Percentiles rank a stretch among this genome's conserved stretches.
Evolutionary conservation across 2,329 filamentous ascomycete genomes (phyloP).

Genomic region (Diaporthe sp.): DNA sequence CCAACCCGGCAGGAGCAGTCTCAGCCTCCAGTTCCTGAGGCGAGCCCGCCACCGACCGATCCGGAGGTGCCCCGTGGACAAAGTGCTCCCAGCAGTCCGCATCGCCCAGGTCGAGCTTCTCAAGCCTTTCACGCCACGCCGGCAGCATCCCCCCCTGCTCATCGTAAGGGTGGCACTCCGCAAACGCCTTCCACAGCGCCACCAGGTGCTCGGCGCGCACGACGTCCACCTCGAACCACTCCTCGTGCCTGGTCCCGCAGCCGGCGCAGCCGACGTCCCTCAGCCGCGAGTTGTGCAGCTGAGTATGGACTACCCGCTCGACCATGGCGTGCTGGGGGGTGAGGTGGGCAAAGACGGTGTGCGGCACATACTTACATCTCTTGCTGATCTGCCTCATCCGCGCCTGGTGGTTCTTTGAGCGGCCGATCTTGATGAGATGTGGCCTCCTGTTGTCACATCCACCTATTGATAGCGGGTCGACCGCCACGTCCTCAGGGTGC

Average conservation of each 20-base stretch:
- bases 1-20: neutral
- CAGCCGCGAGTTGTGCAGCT: conserved; percentile 47
- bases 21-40: neutral
- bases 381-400: conserved; percentile 47
- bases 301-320: conserved; percentile 49
- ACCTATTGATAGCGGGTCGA: neutral
- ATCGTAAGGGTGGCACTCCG: conserved; percentile 48
- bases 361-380: conserved; percentile 47
- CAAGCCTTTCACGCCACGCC: conserved; percentile 45
- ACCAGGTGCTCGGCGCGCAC: conserved; percentile 42
- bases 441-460: neutral
- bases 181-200: conserved; percentile 49
- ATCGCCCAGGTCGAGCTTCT: conserved; percentile 46
- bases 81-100: conserved; percentile 48
- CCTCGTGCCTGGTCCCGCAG: conserved; percentile 45
- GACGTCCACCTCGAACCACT: conserved; percentile 49
- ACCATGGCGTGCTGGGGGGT: conserved; percentile 47
- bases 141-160: conserved; percentile 45
- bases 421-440: conserved; percentile 51
- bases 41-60: neutral
- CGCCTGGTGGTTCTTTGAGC: conserved; percentile 41
- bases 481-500: conserved; percentile 43
- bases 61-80: neutral
- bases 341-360: conserved; percentile 39
- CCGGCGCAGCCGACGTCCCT: conserved; percentile 46